Base-by-base conservation (phyloP, 2,329 filamentous ascomycete species). In the Aspergillus ruber region DNA sequence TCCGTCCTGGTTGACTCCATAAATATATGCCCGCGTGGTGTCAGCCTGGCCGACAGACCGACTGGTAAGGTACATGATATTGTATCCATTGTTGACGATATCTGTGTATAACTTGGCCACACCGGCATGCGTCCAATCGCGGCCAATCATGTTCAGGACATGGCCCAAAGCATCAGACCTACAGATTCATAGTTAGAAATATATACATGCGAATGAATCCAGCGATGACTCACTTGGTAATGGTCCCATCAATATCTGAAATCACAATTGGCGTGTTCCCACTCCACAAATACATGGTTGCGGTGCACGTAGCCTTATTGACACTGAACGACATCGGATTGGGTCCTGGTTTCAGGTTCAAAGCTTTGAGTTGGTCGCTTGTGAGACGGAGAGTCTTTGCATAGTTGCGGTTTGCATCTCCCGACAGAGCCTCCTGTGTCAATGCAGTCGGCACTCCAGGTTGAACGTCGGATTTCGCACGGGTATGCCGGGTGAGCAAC, bases 91-190 rank as follows among this genome's bases (percentile, higher is more conserved):
- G 59, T 86, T 84, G 1, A 84, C 83, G 57, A 98, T 98, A 58
- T 98, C 94, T 43, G 87, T 93, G 70, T 97, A 98, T 7, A 98
- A 78, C 72, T 98, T 98, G 18, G 93, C 94, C 20, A 98, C 91
- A 33, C 93, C 93, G 13, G 90, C 81, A 66, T 98, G 93, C 3
- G 93, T 98, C 93, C 93, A 98, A 69, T 98, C 93, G 42, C 93
- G 85, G 38, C 93, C 93, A 55, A 98, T 91, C 82, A 93, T 93
- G 73, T 91, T 97, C 46, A 97, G 72, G 39, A 98, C 88, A 62
- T 98, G 93, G 12, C 93, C 93, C 12, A 95, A 75, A 13, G 90
- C 90, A 70, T 96, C 90, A 2, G 90, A 95, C 50, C 72, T 75
- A 32, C 9, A 39, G 21, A 15, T 23, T 13, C 42, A 17, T 54